A percentile compares a stretch with the other conserved stretches of the same genome.
Conservation (phyloP, 2,329 filamentous ascomycete species). For the Arthroderma uncinatum region DNA sequence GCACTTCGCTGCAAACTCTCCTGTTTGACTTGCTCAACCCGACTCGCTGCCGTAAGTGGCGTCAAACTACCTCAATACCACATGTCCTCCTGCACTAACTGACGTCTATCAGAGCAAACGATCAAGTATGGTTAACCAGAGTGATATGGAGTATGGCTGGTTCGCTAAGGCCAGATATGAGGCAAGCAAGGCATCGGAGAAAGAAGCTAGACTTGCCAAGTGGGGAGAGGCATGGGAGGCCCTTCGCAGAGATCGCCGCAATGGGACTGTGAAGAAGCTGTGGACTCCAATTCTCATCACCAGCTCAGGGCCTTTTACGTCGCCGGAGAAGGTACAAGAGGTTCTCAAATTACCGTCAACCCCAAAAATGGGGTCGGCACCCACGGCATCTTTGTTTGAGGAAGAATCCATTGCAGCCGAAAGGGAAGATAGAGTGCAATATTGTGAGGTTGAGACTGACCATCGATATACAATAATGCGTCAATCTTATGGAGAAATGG, state of each 20-base stretch:
- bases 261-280: neutral
- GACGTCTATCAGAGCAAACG: no score
- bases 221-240: neutral
- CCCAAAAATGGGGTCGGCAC: neutral
- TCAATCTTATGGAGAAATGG: neutral
- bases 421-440: neutral
- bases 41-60: no score
- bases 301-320: neutral
- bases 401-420: neutral
- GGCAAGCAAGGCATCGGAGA: neutral
- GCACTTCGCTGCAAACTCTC: no score
- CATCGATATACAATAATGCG: neutral
- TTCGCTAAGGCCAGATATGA: neutral
- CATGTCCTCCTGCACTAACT: no score
- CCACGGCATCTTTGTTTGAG: neutral
- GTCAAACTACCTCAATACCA: neutral
- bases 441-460: neutral
- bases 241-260: neutral
- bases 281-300: neutral
- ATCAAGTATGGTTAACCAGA: neutral
- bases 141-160: neutral
- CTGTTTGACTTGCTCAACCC: no score
- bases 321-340: neutral
- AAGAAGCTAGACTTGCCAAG: neutral
- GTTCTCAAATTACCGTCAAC: neutral